Percentiles rank a stretch among this genome's conserved stretches.
Evolutionary conservation across 139 green algal species (phyloP).

Genomic region (Chlorella sorokiniana): DNA sequence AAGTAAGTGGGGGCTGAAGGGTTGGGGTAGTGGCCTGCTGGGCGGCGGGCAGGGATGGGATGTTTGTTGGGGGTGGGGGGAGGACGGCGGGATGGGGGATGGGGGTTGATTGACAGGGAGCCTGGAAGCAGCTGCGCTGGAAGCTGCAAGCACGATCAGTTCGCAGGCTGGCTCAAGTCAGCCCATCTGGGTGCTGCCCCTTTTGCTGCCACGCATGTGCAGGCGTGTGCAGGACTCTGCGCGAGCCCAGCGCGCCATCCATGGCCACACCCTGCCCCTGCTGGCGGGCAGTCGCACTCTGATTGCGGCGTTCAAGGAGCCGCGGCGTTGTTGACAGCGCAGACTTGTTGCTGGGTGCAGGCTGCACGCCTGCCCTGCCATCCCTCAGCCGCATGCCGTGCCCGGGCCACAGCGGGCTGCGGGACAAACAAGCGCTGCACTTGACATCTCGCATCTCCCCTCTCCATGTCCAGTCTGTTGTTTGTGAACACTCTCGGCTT

Average conservation of each 20-base stretch:
- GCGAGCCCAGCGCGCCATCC: background rate
- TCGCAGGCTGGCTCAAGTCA: too few species aligned
- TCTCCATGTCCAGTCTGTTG: too few species aligned
- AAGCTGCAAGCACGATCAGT: too few species aligned
- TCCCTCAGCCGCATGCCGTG: too few species aligned
- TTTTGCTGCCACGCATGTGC: background rate
- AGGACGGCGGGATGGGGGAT: background rate
- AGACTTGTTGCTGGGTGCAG: background rate
- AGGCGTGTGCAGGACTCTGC: slow-evolving; percentile 5
- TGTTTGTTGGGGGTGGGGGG: background rate
- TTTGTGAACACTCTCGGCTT: too few species aligned
- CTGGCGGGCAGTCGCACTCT: slow-evolving; percentile 4
- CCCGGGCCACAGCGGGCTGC: too few species aligned
- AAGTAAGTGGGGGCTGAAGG: background rate
- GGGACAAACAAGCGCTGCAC: too few species aligned
- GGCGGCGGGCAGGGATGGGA: background rate
- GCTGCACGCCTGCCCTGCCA: too few species aligned
- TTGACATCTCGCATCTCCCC: too few species aligned
- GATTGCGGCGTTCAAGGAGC: slow-evolving; percentile 19
- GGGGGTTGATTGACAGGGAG: too few species aligned
- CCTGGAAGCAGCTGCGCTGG: background rate
- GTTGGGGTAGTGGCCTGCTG: background rate
- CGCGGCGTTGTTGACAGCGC: background rate
- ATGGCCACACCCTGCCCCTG: slow-evolving; percentile 5
- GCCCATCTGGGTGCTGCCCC: background rate